Percentiles rank a stretch among this genome's conserved stretches.
Conservation (phyloP, 2,329 filamentous ascomycete species). For the Diplodia intermedia region DNA sequence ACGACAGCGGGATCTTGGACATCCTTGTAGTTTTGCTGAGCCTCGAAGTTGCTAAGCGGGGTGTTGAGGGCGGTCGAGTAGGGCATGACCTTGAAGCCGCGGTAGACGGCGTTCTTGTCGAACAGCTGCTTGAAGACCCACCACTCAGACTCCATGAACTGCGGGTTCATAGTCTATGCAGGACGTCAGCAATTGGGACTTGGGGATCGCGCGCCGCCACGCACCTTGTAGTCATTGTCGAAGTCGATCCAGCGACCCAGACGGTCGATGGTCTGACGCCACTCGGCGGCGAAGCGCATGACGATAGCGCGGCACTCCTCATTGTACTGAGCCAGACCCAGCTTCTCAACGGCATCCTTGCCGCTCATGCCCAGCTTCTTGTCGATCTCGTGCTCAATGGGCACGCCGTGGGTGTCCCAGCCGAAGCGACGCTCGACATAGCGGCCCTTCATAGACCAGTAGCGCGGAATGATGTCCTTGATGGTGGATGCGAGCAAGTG, state of each 20-base stretch:
- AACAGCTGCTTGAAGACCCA: conserved; percentile 96
- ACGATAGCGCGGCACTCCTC: conserved; percentile 90
- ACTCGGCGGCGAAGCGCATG: conserved; percentile 87
- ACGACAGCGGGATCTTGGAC: conserved; percentile 90
- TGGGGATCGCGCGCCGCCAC: not conserved
- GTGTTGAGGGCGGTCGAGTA: conserved; percentile 92
- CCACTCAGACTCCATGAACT: conserved; percentile 95
- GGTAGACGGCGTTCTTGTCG: conserved; percentile 88
- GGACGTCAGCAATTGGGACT: conserved; percentile 6
- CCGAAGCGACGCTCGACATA: conserved; percentile 92
- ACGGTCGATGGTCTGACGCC: conserved; percentile 85
- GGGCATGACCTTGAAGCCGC: conserved; percentile 91
- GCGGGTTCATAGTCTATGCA: conserved; percentile 85
- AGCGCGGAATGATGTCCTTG: conserved; percentile 95
- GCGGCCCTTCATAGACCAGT: conserved; percentile 96
- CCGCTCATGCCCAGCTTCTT: conserved; percentile 92
- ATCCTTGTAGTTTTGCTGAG: conserved; percentile 93
- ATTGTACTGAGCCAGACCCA: conserved; percentile 90
- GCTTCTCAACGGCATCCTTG: conserved; percentile 82
- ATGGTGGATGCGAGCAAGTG: conserved; percentile 91
- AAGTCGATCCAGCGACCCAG: conserved; percentile 97
- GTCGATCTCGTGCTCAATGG: conserved; percentile 97
- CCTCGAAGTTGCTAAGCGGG: conserved; percentile 90
- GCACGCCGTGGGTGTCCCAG: conserved; percentile 94
- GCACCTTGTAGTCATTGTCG: conserved; percentile 92